Conservation (phyloP, 495 filamentous ascomycete genomes). For the Penicillium fimorum region DNA sequence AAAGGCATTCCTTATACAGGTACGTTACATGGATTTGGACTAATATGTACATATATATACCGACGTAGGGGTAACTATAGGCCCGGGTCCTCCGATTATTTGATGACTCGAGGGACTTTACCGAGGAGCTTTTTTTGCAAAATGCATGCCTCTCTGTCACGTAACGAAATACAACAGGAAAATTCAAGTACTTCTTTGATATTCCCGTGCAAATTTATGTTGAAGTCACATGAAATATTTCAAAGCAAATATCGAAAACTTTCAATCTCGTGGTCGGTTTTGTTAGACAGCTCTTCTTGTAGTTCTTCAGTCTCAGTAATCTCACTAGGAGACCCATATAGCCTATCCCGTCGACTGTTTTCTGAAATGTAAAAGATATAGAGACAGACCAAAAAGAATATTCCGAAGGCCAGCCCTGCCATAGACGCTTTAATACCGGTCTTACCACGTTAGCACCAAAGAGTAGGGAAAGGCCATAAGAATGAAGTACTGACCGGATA, state of each 20-base stretch:
- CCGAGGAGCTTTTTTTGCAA: constrained; percentile 53
- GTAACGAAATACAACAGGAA: constrained; percentile 43
- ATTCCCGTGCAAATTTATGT: no score
- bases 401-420: constrained; percentile 27
- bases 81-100: constrained; percentile 19
- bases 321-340: constrained; percentile 24
- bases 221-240: constrained; percentile 1
- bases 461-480: neutral
- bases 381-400: constrained; percentile 27
- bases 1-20: neutral
- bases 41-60: constrained; percentile 1
- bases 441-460: constrained; percentile 3
- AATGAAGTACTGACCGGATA: constrained; percentile 29
- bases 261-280: constrained; percentile 33
- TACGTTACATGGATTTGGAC: neutral
- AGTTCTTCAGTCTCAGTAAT: constrained; percentile 27
- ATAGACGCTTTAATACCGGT: constrained; percentile 33
- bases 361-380: constrained; percentile 27
- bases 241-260: constrained; percentile 35
- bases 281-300: constrained; percentile 31
- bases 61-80: neutral
- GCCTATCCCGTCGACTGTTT: constrained; percentile 26
- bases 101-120: constrained; percentile 61
- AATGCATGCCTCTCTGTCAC: constrained; percentile 54
- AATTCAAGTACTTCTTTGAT: constrained; percentile 7